Percentiles rank a stretch among this genome's conserved stretches.
phyloP scores from a whole-genome alignment of 2,329 filamentous ascomycete species.

The Cladosporium sp. region DNA sequence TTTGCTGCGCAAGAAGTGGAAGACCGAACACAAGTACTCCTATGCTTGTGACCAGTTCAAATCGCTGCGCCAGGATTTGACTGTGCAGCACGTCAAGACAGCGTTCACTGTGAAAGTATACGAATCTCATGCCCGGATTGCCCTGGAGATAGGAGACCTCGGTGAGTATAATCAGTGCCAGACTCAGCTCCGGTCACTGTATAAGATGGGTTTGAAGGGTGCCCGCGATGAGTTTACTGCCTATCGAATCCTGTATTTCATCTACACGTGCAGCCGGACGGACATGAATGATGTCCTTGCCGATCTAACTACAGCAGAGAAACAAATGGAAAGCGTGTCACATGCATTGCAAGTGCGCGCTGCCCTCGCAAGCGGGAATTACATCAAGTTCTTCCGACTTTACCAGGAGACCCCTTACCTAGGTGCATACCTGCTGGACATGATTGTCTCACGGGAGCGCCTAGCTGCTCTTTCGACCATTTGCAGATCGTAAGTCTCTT shows the following conservation, averaged over 20 bases:
- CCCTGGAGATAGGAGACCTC: slow-evolving; percentile 95
- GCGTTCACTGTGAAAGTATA: slow-evolving; percentile 96
- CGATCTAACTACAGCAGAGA: slow-evolving; percentile 98
- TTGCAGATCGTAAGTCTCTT: slow-evolving; percentile 77
- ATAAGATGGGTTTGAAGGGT: slow-evolving; percentile 80
- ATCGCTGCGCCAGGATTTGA: slow-evolving; percentile 94
- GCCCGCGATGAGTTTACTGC: slow-evolving; percentile 95
- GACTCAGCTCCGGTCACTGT: slow-evolving; percentile 90
- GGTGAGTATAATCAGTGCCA: slow-evolving; percentile 99
- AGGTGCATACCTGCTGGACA: slow-evolving; percentile 98
- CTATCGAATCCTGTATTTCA: slow-evolving; percentile 99
- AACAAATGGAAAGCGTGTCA: slow-evolving; percentile 75
- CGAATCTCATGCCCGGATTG: slow-evolving; percentile 95
- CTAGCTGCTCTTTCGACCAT: slow-evolving; percentile 86
- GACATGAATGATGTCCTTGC: slow-evolving; percentile 97
- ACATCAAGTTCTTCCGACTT: slow-evolving; percentile 95
- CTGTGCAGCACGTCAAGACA: slow-evolving; percentile 94
- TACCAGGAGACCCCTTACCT: slow-evolving; percentile 81
- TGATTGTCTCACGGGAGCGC: slow-evolving; percentile 93
- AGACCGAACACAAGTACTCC: slow-evolving; percentile 84
- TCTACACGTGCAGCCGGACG: slow-evolving; percentile 96
- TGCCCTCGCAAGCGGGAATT: slow-evolving; percentile 87
- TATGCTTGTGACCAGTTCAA: slow-evolving; percentile 99
- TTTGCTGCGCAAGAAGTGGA: slow-evolving; percentile 91
- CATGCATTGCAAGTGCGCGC: slow-evolving; percentile 90